Evolutionary conservation across 352 stramenopile genomes (phyloP).

Genomic region (Phytopythium helicoides): DNA sequence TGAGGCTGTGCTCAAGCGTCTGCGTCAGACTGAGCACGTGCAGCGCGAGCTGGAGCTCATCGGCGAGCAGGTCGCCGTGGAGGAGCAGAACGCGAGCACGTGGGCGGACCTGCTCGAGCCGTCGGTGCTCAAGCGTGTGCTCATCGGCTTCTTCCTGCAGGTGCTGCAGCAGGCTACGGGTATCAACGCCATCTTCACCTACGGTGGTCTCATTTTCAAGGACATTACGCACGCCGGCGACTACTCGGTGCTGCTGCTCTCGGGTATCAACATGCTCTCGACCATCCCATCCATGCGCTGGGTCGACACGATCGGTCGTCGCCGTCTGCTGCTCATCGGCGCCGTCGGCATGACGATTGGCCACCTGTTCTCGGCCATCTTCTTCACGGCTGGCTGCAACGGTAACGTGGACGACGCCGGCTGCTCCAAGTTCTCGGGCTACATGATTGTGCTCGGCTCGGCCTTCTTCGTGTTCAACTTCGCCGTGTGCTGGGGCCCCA

Average conservation of each 20-base stretch:
- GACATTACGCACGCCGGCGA: slow-evolving; percentile 16
- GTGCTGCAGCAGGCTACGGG: slow-evolving; percentile 31
- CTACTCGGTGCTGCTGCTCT: slow-evolving; percentile 18
- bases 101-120: slow-evolving; percentile 23
- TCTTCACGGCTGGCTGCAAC: slow-evolving; percentile 26
- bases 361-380: slow-evolving; percentile 23
- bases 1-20: too few species aligned
- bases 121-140: slow-evolving; percentile 16
- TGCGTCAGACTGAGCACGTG: too few species aligned
- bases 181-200: slow-evolving; percentile 34
- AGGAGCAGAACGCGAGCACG: too few species aligned
- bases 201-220: too few species aligned
- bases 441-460: too few species aligned
- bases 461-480: slow-evolving; percentile 35
- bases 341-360: too few species aligned
- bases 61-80: too few species aligned
- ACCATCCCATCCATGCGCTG: slow-evolving; percentile 29
- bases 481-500: slow-evolving; percentile 27
- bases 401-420: slow-evolving; percentile 15
- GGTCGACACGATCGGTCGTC: slow-evolving; percentile 31
- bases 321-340: slow-evolving; percentile 26
- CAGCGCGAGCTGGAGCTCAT: too few species aligned
- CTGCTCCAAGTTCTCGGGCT: too few species aligned
- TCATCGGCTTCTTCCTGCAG: slow-evolving; percentile 24
- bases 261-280: slow-evolving; percentile 29